phyloP scores from a whole-genome alignment of 2,329 filamentous ascomycete species.

The Dactylellina drechsleri region DNA sequence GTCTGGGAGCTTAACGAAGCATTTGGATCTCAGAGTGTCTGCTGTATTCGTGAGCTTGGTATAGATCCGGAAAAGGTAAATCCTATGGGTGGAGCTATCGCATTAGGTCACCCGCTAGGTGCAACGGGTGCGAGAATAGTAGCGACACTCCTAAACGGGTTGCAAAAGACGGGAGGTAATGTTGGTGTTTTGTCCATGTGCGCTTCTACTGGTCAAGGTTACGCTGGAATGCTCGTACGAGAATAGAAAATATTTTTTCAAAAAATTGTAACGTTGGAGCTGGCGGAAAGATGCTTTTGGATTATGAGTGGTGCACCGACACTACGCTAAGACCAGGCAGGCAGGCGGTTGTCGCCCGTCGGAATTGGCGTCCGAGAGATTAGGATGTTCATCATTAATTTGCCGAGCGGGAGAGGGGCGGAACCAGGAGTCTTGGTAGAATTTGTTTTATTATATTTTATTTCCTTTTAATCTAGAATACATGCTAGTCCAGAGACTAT shows the following conservation, averaged over 20 bases:
- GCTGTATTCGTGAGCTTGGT: slow-evolving; percentile 65
- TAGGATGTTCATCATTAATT: slow-evolving; percentile 1
- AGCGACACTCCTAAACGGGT: slow-evolving; percentile 75
- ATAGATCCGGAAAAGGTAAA: slow-evolving; percentile 78
- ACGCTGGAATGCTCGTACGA: slow-evolving; percentile 74
- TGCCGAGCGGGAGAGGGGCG: not conserved
- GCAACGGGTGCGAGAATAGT: slow-evolving; percentile 86
- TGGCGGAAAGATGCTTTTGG: not conserved
- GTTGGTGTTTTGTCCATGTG: slow-evolving; percentile 93
- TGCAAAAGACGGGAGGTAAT: slow-evolving; percentile 74
- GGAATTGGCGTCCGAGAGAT: slow-evolving; percentile 28
- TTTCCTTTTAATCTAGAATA: not conserved
- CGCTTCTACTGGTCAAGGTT: slow-evolving; percentile 82
- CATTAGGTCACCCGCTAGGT: slow-evolving; percentile 89
- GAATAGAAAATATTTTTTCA: slow-evolving; percentile 63
- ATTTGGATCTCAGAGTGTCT: slow-evolving; percentile 72
- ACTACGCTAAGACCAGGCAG: slow-evolving; percentile 18
- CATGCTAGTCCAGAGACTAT: slow-evolving; percentile 3
- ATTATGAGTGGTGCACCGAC: slow-evolving; percentile 14
- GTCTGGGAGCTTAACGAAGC: slow-evolving; percentile 96
- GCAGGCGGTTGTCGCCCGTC: slow-evolving; percentile 32
- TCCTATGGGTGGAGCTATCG: slow-evolving; percentile 91
- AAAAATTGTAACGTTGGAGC: not conserved
- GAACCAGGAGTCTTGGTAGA: not conserved
- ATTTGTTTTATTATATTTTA: slow-evolving; percentile 4